A percentile compares a stretch with the other conserved stretches of the same genome.
These are phyloP conservation scores for Pichia sporocuriosa DNA, from an alignment of 805 yeast species.

Conservation along the genomic window DNA sequence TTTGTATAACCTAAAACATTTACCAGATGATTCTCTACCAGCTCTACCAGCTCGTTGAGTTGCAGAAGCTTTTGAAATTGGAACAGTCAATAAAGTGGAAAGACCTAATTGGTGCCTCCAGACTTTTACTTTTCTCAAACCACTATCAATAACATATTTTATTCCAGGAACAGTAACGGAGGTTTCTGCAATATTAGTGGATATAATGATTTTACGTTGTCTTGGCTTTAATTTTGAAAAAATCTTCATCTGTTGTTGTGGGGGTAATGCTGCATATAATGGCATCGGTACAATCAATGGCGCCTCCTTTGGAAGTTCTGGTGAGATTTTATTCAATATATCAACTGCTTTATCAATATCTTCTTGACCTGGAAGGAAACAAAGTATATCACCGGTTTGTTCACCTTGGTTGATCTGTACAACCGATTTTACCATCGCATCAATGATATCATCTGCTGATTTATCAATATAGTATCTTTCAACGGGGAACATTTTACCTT, in stretches of 20 bases:
- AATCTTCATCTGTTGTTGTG: slow-evolving; percentile 74
- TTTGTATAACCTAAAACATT: slow-evolving; percentile 76
- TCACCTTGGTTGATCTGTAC: slow-evolving; percentile 76
- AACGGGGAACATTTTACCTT: slow-evolving; percentile 87
- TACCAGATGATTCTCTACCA: slow-evolving; percentile 95
- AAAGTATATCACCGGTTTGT: slow-evolving; percentile 83
- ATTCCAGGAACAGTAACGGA: slow-evolving; percentile 95
- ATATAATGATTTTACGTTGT: slow-evolving; percentile 77
- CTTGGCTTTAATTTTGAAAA: slow-evolving; percentile 59
- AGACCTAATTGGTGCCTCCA: slow-evolving; percentile 92
- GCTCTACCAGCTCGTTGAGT: slow-evolving; percentile 97
- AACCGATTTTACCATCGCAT: slow-evolving; percentile 63
- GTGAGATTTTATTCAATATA: slow-evolving; percentile 52
- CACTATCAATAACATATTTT: slow-evolving; percentile 86
- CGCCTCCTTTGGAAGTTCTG: slow-evolving; percentile 62
- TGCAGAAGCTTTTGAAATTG: slow-evolving; percentile 91
- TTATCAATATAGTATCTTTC: slow-evolving; percentile 57
- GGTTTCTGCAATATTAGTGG: slow-evolving; percentile 97
- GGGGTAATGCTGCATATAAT: slow-evolving; percentile 89
- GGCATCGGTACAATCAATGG: slow-evolving; percentile 77
- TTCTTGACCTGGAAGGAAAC: slow-evolving; percentile 94
- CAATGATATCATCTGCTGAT: slow-evolving; percentile 78
- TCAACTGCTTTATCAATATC: slow-evolving; percentile 85
- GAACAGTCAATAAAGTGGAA: slow-evolving; percentile 86
- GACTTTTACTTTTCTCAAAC: slow-evolving; percentile 85